These are phyloP conservation scores for Psidium friedrichsthalianum DNA, from an alignment of 345 rosid genomes.

Conservation along the genomic window DNA sequence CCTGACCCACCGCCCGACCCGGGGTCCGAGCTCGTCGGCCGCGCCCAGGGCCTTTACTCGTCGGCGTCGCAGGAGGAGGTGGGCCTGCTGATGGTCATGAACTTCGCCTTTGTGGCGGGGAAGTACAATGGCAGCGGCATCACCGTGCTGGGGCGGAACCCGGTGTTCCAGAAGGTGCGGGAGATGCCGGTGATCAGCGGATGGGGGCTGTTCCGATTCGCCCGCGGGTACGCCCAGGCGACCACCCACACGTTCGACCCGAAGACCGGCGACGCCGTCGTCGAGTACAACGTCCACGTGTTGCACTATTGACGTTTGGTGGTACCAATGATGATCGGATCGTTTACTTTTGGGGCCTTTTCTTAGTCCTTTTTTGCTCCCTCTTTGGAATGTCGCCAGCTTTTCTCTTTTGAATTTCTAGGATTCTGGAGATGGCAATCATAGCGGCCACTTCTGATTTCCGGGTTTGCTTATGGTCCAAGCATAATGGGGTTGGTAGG, in stretches of 20 bases:
- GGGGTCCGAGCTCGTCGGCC: constrained; percentile 48
- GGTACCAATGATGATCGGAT: not conserved
- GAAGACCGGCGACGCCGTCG: constrained; percentile 25
- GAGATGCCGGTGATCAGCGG: constrained; percentile 82
- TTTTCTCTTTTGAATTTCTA: not conserved
- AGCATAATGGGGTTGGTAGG: not conserved
- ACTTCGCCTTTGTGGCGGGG: constrained; percentile 38
- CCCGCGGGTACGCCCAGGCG: constrained; percentile 58
- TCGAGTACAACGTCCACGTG: constrained; percentile 44
- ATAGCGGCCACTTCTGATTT: not conserved
- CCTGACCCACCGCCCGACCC: constrained; percentile 29
- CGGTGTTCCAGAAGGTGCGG: constrained; percentile 34
- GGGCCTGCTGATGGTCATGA: constrained; percentile 57
- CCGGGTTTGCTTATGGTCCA: not conserved
- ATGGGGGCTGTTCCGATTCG: constrained; percentile 72
- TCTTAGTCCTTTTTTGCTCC: not conserved
- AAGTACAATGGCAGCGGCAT: constrained; percentile 36
- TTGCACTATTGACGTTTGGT: constrained; percentile 26
- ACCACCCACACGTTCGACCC: constrained; percentile 25
- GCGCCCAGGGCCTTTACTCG: constrained; percentile 67
- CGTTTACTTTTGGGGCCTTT: not conserved
- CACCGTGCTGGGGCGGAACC: constrained; percentile 51
- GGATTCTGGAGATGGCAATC: not conserved
- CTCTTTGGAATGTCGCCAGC: not conserved
- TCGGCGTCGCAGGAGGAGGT: constrained; percentile 39